These are phyloP conservation scores for Cyberlindnera misumaiensis DNA, from an alignment of 805 yeast genomes.

Conservation along the genomic window DNA sequence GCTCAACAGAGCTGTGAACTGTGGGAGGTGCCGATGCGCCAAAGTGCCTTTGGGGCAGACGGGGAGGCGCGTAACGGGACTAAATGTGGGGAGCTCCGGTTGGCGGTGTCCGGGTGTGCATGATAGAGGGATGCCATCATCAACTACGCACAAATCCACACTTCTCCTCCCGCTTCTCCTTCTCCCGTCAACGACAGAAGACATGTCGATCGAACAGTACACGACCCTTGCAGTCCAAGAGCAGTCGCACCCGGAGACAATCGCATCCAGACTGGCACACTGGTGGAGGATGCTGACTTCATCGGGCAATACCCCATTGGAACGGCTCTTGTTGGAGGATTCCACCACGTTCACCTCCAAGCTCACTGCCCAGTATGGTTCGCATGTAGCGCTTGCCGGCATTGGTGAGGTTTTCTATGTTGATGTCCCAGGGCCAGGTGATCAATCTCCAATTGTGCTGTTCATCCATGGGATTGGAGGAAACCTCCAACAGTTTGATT, in stretches of 20 bases:
- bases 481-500: slow-evolving; percentile 78
- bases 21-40: too few species aligned
- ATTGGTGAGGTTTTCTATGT: slow-evolving; percentile 12
- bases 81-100: too few species aligned
- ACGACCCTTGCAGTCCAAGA: slow-evolving; percentile 14
- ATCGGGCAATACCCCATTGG: slow-evolving; percentile 11
- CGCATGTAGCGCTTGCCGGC: slow-evolving; percentile 5
- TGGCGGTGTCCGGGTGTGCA: too few species aligned
- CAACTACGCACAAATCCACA: too few species aligned
- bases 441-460: slow-evolving; percentile 46
- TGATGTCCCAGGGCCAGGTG: slow-evolving; percentile 4
- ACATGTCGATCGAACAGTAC: slow-evolving; percentile 17
- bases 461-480: slow-evolving; percentile 91
- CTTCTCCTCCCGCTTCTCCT: too few species aligned
- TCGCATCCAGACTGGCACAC: not conserved
- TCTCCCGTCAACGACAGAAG: not conserved
- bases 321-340: slow-evolving; percentile 12
- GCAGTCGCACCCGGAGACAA: slow-evolving; percentile 2
- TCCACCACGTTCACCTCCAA: slow-evolving; percentile 11
- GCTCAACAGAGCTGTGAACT: not conserved
- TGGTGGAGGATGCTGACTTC: not conserved
- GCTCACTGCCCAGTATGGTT: slow-evolving; percentile 10
- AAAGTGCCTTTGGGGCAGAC: too few species aligned
- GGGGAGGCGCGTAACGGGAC: too few species aligned
- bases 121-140: too few species aligned